Evolutionary conservation across 805 yeast genomes (phyloP), one percentile per base, ranked within the genome.

Genomic region (Ogataea ramenticola): DNA sequence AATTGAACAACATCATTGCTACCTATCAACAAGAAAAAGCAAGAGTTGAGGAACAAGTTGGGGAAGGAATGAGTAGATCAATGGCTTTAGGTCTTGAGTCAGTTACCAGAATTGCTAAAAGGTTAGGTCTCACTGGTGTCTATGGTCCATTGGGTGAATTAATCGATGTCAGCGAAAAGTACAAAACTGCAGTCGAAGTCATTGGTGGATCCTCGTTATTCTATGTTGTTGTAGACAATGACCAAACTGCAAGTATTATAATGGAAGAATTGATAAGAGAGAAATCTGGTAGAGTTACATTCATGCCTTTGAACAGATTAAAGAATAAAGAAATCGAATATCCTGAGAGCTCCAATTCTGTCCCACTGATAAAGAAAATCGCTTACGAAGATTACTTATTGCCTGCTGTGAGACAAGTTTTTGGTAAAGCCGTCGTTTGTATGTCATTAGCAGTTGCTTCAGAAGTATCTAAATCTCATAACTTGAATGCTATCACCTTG

Each of bases 111-210:
- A 81, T 89, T 27, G 70, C 84, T 0, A 64, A 69, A 30, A 72
- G 73, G 43, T 64, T 89, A 39, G 79, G 79, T 8, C 60, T 91
- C 32, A 63, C 64, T 1, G 24, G 10, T 17, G 95, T 88, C 10
- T 80, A 76, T 62, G 99, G 99, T 0, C 82, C 95, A 0, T 62
- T 93, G 16, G 93, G 95, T 34, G 96, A 89, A 49, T 67, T 93
- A 29, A 83, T 93, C 42, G 74, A 74, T 45, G 91, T 87, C 3
- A 83, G 83, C 50, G 89, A 84, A 43, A 86, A 86, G 55, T 90
- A 87, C 57, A 82, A 82, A 56, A 74, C 80, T 1, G 96, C 97
- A 1, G 86, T 82, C 1, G 98, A 93, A 58, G 90, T 85, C 2
- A 76, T 88, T 40, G 97, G 95, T 20, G 97, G 97, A 1, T 80